Evolutionary conservation across 257 asterid genomes (phyloP), one percentile per base, ranked within the genome.

Genomic region (Osmanthus fragrans): DNA sequence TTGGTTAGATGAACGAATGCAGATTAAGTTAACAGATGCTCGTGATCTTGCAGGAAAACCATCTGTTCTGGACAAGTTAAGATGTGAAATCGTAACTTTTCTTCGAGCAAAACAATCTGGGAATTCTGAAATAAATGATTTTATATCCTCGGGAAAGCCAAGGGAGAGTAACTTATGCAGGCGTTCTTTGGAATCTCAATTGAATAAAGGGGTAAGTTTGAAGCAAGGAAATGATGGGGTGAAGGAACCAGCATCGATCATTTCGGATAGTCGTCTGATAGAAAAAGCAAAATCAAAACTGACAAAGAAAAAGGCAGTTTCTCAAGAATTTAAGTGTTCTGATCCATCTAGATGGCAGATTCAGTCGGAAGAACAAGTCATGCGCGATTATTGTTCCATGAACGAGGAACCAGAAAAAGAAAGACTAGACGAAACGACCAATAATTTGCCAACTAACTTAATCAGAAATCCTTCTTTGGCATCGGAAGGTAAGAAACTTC

Each of bases 1-100:
- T n/a, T 95, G 99, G 99, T 76, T 93, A 21, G 99, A 95, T 12
- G 98, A 89, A 75, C 80, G 99, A 76, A 77, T 86, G 73, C 97
- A 94, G 82, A 87, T 86, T 90, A 87, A 90, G 88, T 83, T 82
- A 66, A 88, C 80, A 2, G 89, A 83, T 39, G 75, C 76, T 29
- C 71, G 11, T 64, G 84, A 87, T 89, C 68, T 80, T 49, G 77
- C 84, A 13, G 88, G 87, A 47, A 82, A 88, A 78, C 86, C 74
- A 73, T 86, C 96, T 3, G 86, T 82, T 72, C 68, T 89, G 85
- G 96, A 90, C 81, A 94, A 87, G 90, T 67, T 94, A 71, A 75
- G 84, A 56, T 58, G 49, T 29, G 97, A 92, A 82, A 91, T 92
- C 5, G 92, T 91, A 84, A 76, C 88, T 77, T 91, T 94, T 80